Percentiles rank a stretch among this genome's conserved stretches.
phyloP scores from a whole-genome alignment of 1,284 basidiomycete genomes.

The Inonotus obliquus region DNA sequence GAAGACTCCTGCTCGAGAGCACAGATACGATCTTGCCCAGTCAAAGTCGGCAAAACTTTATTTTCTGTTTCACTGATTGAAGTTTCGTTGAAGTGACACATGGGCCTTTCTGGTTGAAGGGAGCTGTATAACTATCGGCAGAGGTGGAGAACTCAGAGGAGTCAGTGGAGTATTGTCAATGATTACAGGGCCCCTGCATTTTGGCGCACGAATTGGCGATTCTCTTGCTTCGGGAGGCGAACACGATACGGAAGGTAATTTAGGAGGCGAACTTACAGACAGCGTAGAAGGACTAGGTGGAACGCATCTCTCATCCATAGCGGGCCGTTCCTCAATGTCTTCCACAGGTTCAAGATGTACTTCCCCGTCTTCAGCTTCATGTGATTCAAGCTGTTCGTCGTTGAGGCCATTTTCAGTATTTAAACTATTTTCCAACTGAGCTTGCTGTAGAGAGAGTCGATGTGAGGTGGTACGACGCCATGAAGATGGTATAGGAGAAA shows the following conservation, averaged over 20 bases:
- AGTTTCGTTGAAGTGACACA: neutral
- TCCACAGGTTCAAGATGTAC: neutral
- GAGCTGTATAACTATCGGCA: slow-evolving; percentile 13
- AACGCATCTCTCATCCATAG: neutral
- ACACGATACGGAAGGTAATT: slow-evolving; percentile 1
- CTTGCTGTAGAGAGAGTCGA: neutral
- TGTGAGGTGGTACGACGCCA: neutral
- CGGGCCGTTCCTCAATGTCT: neutral
- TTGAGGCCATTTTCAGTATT: neutral
- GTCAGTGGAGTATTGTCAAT: slow-evolving; percentile 2
- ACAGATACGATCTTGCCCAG: neutral
- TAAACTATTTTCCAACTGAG: neutral
- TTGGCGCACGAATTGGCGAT: neutral
- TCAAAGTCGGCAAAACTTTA: neutral
- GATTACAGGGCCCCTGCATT: neutral
- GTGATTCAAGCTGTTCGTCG: neutral
- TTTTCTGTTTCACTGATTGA: neutral
- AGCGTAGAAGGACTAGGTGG: slow-evolving; percentile 10
- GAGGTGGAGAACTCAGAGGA: slow-evolving; percentile 14
- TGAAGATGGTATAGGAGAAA: neutral
- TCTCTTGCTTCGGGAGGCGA: neutral
- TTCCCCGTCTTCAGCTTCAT: neutral
- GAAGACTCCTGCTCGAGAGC: slow-evolving; percentile 22
- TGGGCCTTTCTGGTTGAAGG: slow-evolving; percentile 5
- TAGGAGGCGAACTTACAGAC: slow-evolving; percentile 1